These are phyloP conservation scores for Diacronema lutheri DNA, from an alignment of 78 protist species.

Conservation along the genomic window DNA sequence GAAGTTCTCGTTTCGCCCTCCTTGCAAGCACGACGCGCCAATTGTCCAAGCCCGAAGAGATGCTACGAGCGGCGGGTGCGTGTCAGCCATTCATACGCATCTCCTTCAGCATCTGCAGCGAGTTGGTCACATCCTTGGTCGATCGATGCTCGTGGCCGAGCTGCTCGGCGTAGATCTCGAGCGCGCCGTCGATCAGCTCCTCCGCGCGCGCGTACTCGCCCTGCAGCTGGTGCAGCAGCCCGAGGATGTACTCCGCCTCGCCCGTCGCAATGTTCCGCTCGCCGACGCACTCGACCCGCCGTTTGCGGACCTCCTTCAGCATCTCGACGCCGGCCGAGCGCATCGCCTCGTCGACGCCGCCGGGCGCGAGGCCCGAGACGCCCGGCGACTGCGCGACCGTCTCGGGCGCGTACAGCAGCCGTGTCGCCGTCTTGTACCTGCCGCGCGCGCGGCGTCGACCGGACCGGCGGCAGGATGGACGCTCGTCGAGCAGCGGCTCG, in stretches of 20 bases:
- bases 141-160: no score
- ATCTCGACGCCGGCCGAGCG: background rate
- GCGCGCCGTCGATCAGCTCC: background rate
- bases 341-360: background rate
- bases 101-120: no score
- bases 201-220: background rate
- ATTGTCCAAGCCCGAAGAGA: no score
- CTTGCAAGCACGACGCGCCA: no score
- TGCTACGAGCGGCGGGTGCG: no score
- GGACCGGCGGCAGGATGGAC: no score
- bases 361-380: background rate
- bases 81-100: no score
- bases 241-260: slow-evolving; percentile 2
- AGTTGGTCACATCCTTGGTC: no score
- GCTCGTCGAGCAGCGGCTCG: no score
- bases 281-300: background rate
- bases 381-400: background rate
- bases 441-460: no score
- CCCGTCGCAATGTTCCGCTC: background rate
- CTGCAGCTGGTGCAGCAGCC: background rate
- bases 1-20: no score
- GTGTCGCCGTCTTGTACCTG: background rate
- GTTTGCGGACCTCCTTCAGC: background rate
- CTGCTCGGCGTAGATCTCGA: no score
- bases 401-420: background rate